Evolutionary conservation across 805 yeast genomes (phyloP), one percentile per base, ranked within the genome.

Genomic region (Saturnispora besseyi): DNA sequence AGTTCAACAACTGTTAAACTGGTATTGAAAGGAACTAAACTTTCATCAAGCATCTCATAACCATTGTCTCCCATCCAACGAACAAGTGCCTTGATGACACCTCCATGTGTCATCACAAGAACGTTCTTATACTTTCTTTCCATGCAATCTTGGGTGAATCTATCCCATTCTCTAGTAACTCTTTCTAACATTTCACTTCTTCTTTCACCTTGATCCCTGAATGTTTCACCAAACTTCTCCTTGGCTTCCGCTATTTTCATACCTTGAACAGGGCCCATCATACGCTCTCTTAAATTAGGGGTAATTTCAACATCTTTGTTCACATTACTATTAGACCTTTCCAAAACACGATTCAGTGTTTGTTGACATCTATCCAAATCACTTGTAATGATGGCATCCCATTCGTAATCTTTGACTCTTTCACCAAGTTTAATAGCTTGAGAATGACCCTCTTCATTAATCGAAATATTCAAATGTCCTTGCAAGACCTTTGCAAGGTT

Each of bases 241-340:
- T 72, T 67, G 2, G 95, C 96, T 41, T 84, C 89, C 29, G 61
- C 64, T 32, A 86, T 69, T 42, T 72, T 69, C 86, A 84, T 79
- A 2, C 95, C 95, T 63, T 87, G 87, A 29, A 82, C 82, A 8
- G 72, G 75, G 1, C 95, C 96, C 95, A 87, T 85, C 46, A 69
- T 63, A 42, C 95, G 71, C 59, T 87, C 96, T 55, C 96, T 72
- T 26, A 24, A 21, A 15, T 13, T 21, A 13, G 70, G 68, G 8
- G 60, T 53, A n/a, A 77, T 71, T 34, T 54, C 63, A 21, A 63
- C 60, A 37, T 68, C 59, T 36, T n/a, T 15, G 8, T 26, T 26
- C 11, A 44, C 31, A 11, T 40, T 44, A 12, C 21, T 21, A 2
- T 59, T 54, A 7, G 40, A 36, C 15, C 13, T 36, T 9, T 36